phyloP scores from a whole-genome alignment of 495 filamentous ascomycete genomes.

The Talaromyces wortmannii region DNA sequence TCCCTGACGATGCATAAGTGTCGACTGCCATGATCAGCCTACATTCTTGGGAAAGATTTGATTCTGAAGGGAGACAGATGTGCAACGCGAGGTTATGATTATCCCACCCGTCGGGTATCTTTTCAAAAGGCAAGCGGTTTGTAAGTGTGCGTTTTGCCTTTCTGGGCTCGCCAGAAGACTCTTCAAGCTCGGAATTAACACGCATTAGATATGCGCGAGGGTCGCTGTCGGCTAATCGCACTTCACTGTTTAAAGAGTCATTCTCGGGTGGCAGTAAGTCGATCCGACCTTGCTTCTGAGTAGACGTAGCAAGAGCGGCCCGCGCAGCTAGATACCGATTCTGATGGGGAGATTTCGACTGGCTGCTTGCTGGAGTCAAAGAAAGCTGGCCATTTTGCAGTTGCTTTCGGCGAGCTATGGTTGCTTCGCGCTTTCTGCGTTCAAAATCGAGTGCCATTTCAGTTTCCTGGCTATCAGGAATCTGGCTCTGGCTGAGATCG shows the following conservation, averaged over 20 bases:
- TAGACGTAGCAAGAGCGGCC: slow-evolving; percentile 16
- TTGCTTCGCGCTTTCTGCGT: slow-evolving; percentile 31
- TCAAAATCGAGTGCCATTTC: slow-evolving; percentile 37
- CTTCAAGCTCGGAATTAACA: slow-evolving; percentile 2
- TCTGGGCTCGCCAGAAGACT: slow-evolving; percentile 7
- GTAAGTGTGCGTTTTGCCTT: slow-evolving; percentile 17
- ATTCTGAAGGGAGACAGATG: slow-evolving; percentile 3
- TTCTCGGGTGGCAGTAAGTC: not conserved
- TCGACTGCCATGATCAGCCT: slow-evolving; percentile 5
- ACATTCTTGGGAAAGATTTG: slow-evolving; percentile 1
- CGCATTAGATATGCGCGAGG: slow-evolving; percentile 33
- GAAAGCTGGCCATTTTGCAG: not conserved
- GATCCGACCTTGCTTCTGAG: not conserved
- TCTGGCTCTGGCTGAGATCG: not conserved
- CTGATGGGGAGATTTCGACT: slow-evolving; percentile 21
- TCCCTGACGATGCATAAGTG: slow-evolving; percentile 14
- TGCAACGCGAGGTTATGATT: slow-evolving; percentile 17
- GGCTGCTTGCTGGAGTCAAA: slow-evolving; percentile 1
- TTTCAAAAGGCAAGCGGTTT: slow-evolving; percentile 28
- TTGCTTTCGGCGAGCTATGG: slow-evolving; percentile 17
- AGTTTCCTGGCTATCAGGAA: slow-evolving; percentile 12
- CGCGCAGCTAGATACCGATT: slow-evolving; percentile 33
- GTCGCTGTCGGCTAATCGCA: slow-evolving; percentile 20
- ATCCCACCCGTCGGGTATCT: slow-evolving; percentile 21
- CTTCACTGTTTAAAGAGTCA: slow-evolving; percentile 2